These are phyloP conservation scores for Solanum tarijense DNA, from an alignment of 257 asterid species.

Conservation along the genomic window DNA sequence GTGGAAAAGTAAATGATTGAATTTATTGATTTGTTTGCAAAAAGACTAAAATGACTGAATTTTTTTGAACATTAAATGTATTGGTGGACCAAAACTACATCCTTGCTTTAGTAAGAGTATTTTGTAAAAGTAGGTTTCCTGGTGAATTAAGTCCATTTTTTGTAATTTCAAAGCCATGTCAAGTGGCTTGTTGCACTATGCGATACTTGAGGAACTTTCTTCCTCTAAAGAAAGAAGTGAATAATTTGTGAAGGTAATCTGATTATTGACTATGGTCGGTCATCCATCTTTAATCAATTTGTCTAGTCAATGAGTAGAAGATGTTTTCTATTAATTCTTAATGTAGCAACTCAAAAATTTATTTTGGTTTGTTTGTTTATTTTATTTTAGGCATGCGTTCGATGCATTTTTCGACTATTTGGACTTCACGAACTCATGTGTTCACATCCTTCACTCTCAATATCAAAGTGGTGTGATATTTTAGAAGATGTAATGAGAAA, in stretches of 20 bases:
- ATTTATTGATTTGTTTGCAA: neutral
- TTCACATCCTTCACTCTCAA: constrained; percentile 32
- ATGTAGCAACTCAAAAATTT: neutral
- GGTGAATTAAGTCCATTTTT: neutral
- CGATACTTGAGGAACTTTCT: neutral
- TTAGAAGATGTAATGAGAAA: constrained; percentile 28
- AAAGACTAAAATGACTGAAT: neutral
- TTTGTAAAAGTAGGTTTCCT: neutral
- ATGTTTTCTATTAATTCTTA: neutral
- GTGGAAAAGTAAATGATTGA: neutral
- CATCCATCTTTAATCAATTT: neutral
- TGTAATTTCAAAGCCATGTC: neutral
- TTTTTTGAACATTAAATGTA: neutral
- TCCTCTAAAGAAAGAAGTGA: neutral
- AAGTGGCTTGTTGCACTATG: neutral
- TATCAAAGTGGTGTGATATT: constrained; percentile 21
- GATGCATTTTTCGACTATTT: constrained; percentile 53
- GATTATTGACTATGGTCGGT: neutral
- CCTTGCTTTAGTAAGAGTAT: neutral
- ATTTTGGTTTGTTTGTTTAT: neutral
- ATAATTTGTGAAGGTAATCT: neutral
- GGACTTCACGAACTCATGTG: constrained; percentile 30
- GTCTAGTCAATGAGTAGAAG: neutral
- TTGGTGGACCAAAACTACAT: neutral
- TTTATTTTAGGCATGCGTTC: constrained; percentile 46